These are phyloP conservation scores for Emericellopsis atlantica DNA, from an alignment of 2,329 filamentous ascomycete genomes.

Conservation along the genomic window DNA sequence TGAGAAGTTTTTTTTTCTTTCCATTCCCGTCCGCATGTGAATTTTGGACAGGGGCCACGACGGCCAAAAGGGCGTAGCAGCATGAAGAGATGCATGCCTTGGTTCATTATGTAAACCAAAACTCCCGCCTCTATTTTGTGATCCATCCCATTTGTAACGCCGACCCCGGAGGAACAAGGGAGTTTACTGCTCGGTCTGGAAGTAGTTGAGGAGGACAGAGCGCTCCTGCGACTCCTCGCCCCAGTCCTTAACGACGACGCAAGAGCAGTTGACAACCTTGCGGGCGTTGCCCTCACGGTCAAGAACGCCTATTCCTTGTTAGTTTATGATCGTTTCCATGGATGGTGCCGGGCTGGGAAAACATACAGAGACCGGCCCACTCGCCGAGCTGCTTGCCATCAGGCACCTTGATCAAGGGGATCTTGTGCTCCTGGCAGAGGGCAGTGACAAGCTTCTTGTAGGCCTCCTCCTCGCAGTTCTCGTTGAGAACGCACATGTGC, in stretches of 20 bases:
- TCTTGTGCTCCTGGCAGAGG: constrained; percentile 99
- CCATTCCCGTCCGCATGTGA: constrained; percentile 25
- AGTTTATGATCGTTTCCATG: constrained; percentile 9
- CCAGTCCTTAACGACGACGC: constrained; percentile 99
- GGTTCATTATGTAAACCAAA: constrained; percentile 16
- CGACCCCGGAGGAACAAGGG: constrained; percentile 4
- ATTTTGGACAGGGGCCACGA: constrained; percentile 15
- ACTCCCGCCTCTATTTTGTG: constrained; percentile 20
- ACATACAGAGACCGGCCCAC: constrained; percentile 99
- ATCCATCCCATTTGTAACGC: constrained; percentile 18
- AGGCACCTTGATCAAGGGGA: constrained; percentile 98
- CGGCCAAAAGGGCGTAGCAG: constrained; percentile 7
- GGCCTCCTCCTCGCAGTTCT: constrained; percentile 99
- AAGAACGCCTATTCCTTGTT: constrained; percentile 61
- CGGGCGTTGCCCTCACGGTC: constrained; percentile 98
- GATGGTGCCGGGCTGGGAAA: neutral
- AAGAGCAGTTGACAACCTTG: constrained; percentile 99
- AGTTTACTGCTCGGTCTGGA: constrained; percentile 32
- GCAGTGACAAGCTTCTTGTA: constrained; percentile 99
- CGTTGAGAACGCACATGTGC: constrained; percentile 99
- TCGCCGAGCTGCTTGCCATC: constrained; percentile 99
- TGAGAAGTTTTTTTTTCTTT: constrained; percentile 17
- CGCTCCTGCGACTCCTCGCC: constrained; percentile 99
- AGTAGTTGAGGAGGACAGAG: constrained; percentile 99
- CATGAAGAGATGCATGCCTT: constrained; percentile 4